phyloP scores from a whole-genome alignment of 805 yeast species.

The Debaryomyces maramus region DNA sequence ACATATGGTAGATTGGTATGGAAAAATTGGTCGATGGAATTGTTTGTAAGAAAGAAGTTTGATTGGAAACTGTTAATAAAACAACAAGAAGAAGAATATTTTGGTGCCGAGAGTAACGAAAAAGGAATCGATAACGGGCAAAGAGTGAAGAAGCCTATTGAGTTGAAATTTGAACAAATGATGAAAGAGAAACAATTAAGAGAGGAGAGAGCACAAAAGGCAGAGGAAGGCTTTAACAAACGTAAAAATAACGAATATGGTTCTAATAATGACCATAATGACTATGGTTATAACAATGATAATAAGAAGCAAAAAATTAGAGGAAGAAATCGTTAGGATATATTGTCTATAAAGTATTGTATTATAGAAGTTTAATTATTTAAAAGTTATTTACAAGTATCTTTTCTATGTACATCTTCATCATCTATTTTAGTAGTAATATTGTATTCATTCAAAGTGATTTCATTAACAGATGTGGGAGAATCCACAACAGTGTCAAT shows the following conservation, averaged over 20 bases:
- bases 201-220: constrained; percentile 25
- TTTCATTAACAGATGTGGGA: constrained; percentile 64
- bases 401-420: constrained; percentile 8
- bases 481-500: constrained; percentile 84
- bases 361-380: background rate
- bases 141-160: constrained; percentile 37
- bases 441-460: constrained; percentile 56
- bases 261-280: background rate
- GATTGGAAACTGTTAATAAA: constrained; percentile 80
- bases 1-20: constrained; percentile 88
- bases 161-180: constrained; percentile 41
- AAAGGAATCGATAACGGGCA: constrained; percentile 12
- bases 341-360: background rate
- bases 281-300: constrained; percentile 3
- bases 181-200: constrained; percentile 28
- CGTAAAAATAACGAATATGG: constrained; percentile 18
- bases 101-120: constrained; percentile 17
- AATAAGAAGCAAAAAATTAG: constrained; percentile 14
- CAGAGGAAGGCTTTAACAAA: constrained; percentile 21
- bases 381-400: constrained; percentile 4
- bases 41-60: constrained; percentile 65
- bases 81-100: constrained; percentile 37
- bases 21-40: constrained; percentile 93
- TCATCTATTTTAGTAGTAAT: constrained; percentile 8
- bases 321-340: constrained; percentile 7